A percentile compares a stretch with the other conserved stretches of the same genome.
Evolutionary conservation across 257 asterid genomes (phyloP).

Genomic region (Fraxinus pennsylvanica): DNA sequence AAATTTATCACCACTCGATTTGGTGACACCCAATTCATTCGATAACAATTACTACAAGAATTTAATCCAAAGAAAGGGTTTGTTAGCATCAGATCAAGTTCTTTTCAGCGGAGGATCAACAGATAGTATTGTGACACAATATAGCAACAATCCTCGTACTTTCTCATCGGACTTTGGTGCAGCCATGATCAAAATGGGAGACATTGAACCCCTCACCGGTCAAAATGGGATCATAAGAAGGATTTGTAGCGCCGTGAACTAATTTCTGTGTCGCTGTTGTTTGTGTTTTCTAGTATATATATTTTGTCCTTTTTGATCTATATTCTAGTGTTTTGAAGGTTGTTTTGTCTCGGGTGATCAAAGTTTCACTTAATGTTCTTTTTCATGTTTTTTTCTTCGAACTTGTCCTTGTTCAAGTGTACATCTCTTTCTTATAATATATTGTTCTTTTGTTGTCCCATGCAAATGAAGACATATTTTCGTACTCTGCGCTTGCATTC

Average conservation of each 20-base stretch:
- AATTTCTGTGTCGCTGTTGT: neutral
- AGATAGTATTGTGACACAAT: constrained; percentile 31
- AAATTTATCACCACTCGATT: constrained; percentile 26
- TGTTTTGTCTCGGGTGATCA: neutral
- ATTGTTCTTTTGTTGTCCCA: too few species aligned
- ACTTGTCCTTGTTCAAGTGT: too few species aligned
- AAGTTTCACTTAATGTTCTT: neutral
- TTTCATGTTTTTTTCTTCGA: too few species aligned
- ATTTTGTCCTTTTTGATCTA: too few species aligned
- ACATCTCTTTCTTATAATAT: too few species aligned
- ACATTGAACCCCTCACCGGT: constrained; percentile 12
- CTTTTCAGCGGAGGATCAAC: constrained; percentile 25
- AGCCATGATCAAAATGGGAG: constrained; percentile 41
- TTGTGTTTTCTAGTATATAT: neutral
- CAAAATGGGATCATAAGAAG: neutral
- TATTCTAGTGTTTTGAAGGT: neutral
- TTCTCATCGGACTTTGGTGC: constrained; percentile 32
- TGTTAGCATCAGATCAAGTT: constrained; percentile 27
- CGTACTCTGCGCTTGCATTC: too few species aligned
- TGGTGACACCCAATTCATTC: constrained; percentile 15
- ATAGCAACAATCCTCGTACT: constrained; percentile 27
- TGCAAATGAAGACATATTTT: too few species aligned
- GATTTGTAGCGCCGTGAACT: constrained; percentile 25
- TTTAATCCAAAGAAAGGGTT: constrained; percentile 32
- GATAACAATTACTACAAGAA: constrained; percentile 28